phyloP scores from a whole-genome alignment of 805 yeast genomes.

The Barnettozyma populi region DNA sequence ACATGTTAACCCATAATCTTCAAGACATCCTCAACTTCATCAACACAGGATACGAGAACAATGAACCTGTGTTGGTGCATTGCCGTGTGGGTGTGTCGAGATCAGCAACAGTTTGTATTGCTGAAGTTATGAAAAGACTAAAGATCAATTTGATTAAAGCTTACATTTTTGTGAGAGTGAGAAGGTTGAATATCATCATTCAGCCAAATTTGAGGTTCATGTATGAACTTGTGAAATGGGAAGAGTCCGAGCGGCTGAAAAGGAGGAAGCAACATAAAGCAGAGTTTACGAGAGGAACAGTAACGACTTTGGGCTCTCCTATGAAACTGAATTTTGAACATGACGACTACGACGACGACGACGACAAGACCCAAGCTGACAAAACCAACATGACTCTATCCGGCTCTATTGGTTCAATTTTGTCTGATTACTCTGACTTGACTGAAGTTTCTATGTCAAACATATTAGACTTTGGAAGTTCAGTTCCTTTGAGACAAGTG shows the following conservation, averaged over 20 bases:
- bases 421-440: slow-evolving; percentile 6
- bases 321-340: slow-evolving; percentile 1
- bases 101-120: slow-evolving; percentile 92
- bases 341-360: slow-evolving; percentile 1
- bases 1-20: slow-evolving; percentile 58
- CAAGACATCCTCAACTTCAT: slow-evolving; percentile 62
- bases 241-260: slow-evolving; percentile 28
- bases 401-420: slow-evolving; percentile 9
- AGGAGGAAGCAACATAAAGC: neutral
- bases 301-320: slow-evolving; percentile 4
- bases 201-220: slow-evolving; percentile 90
- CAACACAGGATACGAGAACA: slow-evolving; percentile 41
- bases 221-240: slow-evolving; percentile 82
- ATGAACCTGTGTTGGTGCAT: slow-evolving; percentile 67
- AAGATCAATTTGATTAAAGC: slow-evolving; percentile 68
- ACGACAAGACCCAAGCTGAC: slow-evolving; percentile 3
- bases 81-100: slow-evolving; percentile 95
- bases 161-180: slow-evolving; percentile 80
- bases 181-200: slow-evolving; percentile 85
- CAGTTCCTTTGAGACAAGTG: slow-evolving; percentile 10
- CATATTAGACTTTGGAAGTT: slow-evolving; percentile 3
- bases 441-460: slow-evolving; percentile 6
- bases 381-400: slow-evolving; percentile 4
- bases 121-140: slow-evolving; percentile 83
- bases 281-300: neutral